Evolutionary conservation across 2,329 filamentous ascomycete species (phyloP), one percentile per base, ranked within the genome.

Genomic region (Chaetomium sp.): DNA sequence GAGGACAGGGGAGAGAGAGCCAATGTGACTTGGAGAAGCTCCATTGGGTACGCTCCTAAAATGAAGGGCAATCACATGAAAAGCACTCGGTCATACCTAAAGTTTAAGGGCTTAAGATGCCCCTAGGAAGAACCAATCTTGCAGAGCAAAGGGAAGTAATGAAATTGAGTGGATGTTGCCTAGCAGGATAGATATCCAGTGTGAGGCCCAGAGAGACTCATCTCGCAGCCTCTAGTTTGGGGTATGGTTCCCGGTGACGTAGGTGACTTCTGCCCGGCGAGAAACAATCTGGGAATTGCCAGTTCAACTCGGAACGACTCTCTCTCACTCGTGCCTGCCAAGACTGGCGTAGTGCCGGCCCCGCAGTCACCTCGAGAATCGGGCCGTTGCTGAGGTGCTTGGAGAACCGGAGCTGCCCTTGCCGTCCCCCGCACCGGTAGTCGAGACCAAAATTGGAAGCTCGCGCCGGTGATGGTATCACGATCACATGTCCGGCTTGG

Each of bases 311-410:
- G n/a, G n/a, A n/a, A n/a, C n/a, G n/a, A n/a, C n/a, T n/a, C n/a
- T n/a, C n/a, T n/a, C n/a, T n/a, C n/a, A 16, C 12, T 27, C 13
- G 23, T 51, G 49, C 49, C 49, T 27, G 21, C 49, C 23, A 27
- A 27, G 45, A 51, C 16, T 42, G 16, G 38, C 7, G 38, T 42
- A 42, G 38, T 42, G 38, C 38, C 38, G 38, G 38, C 57, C 45
- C 60, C 60, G 49, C 58, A 61, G 31, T 25, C 12, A 13, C 62
- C 62, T 67, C 25, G 57, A 35, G 31, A 72, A 69, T 72, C 70
- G 71, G 71, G 66, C 71, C 71, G 66, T 71, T 68, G 60, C 58
- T 60, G n/a, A n/a, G n/a, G n/a, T 23, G 63, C 29, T 42, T 58
- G 33, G 3, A 27, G 53, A 38, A 23, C 2, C 19, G 16, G 51